Base-by-base conservation (phyloP, 2,329 filamentous ascomycete species). In the Exophiala spinifera region DNA sequence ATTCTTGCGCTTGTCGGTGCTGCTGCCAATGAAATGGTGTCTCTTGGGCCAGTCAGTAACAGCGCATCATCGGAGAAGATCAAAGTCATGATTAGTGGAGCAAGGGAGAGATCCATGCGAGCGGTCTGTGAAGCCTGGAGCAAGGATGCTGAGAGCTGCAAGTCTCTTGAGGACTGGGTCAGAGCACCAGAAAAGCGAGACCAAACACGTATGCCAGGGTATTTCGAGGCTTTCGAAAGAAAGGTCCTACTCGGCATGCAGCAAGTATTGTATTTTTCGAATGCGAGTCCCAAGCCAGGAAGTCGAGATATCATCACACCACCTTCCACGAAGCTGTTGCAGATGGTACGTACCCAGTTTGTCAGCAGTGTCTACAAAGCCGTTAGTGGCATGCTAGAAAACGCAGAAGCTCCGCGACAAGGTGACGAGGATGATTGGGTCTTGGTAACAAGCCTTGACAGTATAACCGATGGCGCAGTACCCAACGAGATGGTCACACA, bases 351-450 rank as follows among this genome's bases (percentile, higher is more conserved):
- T 61, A 87, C 85, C 61, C 90, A 95, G 67, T 99, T 99, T 66
- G 91, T 96, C 14, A 91, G 87, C 5, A 96, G 91, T 54, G 75
- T 99, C 40, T 97, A 97, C 72, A 95, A 95, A 70, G 90, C 90
- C 5, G 75, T 99, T 34, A 95, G 89, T 64, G 94, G 92, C 19
- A 92, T 99, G 84, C 91, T 99, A 1, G 94, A 97, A 72, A 97
- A 96, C 70, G 92, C 94, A 2, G 91, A 97, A 72, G 84, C 84
- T 53, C 81, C 85, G 13, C 82, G 85, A 62, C 84, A 83, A 62
- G 75, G 82, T 1, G 84, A 86, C 43, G 74, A 74, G 19, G 76
- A 77, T 53, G 76, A 79, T 53, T 76, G 77, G 66, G 77, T 79
- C 52, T 70, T 79, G 31, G 76, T 81, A 13, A 51, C 58, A 71